A percentile compares a stretch with the other conserved stretches of the same genome.
Evolutionary conservation across 1,139 yeast species (phyloP).

Genomic region (Saccharomyces hybrid): DNA sequence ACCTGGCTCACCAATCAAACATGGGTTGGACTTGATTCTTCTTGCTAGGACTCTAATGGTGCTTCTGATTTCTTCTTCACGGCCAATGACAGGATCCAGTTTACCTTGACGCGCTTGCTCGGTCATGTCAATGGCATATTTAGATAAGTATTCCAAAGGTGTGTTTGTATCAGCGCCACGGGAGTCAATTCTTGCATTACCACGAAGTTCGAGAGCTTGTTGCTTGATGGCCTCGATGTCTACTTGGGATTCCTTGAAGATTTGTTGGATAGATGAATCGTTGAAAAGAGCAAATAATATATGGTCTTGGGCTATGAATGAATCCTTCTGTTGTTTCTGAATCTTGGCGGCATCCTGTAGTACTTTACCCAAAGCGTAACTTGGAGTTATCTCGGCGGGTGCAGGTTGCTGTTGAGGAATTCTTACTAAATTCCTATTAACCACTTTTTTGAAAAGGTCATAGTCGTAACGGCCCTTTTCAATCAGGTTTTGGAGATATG

Average conservation of each 20-base stretch:
- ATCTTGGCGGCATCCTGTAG: constrained; percentile 64
- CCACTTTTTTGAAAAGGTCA: constrained; percentile 66
- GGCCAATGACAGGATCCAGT: constrained; percentile 95
- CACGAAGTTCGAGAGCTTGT: constrained; percentile 81
- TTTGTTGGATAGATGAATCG: constrained; percentile 57
- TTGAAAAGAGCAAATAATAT: constrained; percentile 76
- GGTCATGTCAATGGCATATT: constrained; percentile 89
- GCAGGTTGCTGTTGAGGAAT: constrained; percentile 86
- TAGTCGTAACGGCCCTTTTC: constrained; percentile 89
- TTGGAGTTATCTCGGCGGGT: constrained; percentile 64
- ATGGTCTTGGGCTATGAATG: constrained; percentile 91
- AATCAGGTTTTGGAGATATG: constrained; percentile 71
- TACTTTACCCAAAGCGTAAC: constrained; percentile 63
- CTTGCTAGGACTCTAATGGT: constrained; percentile 91
- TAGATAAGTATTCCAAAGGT: constrained; percentile 71
- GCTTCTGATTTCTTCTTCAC: constrained; percentile 96
- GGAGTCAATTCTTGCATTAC: constrained; percentile 85
- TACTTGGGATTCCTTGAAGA: constrained; percentile 69
- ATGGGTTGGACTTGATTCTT: constrained; percentile 93
- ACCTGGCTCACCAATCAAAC: constrained; percentile 97
- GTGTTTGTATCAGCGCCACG: constrained; percentile 89
- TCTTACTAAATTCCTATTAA: constrained; percentile 73
- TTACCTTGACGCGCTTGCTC: constrained; percentile 90
- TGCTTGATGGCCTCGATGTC: constrained; percentile 65
- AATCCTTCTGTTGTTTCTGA: constrained; percentile 81